Percentiles rank a stretch among this genome's conserved stretches.
These are phyloP conservation scores for Aspergillus sp. DNA, from an alignment of 2,329 filamentous ascomycete genomes.

Conservation along the genomic window DNA sequence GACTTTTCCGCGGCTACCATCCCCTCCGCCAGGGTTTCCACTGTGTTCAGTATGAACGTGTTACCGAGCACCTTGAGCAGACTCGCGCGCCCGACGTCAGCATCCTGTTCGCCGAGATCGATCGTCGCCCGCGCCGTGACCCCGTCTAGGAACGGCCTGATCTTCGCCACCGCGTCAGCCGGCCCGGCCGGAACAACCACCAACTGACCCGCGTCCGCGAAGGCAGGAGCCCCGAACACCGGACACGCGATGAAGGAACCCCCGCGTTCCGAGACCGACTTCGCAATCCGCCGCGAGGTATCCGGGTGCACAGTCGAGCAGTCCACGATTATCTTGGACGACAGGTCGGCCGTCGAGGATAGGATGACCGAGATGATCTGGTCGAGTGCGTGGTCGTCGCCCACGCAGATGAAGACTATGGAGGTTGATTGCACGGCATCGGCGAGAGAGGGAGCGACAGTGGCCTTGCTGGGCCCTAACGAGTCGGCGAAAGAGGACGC, in stretches of 20 bases:
- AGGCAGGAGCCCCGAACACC: slow-evolving; percentile 35
- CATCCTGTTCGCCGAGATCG: slow-evolving; percentile 61
- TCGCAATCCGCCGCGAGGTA: slow-evolving; percentile 58
- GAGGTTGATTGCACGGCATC: slow-evolving; percentile 60
- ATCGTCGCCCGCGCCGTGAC: slow-evolving; percentile 62
- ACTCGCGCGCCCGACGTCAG: slow-evolving; percentile 58
- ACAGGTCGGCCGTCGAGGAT: slow-evolving; percentile 39
- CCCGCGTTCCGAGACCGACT: slow-evolving; percentile 47
- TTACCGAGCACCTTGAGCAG: slow-evolving; percentile 78
- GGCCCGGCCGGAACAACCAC: slow-evolving; percentile 65
- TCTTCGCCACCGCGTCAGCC: slow-evolving; percentile 49
- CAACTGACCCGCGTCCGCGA: slow-evolving; percentile 55
- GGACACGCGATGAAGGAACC: slow-evolving; percentile 67
- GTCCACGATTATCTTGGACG: slow-evolving; percentile 72
- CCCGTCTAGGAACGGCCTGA: slow-evolving; percentile 61
- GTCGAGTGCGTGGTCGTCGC: slow-evolving; percentile 65
- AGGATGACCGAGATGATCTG: slow-evolving; percentile 52
- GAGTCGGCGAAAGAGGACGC: slow-evolving; percentile 54
- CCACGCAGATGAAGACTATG: slow-evolving; percentile 72
- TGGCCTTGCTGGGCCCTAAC: slow-evolving; percentile 53
- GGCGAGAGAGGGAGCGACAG: slow-evolving; percentile 54
- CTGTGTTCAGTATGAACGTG: slow-evolving; percentile 74
- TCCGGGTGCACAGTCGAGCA: slow-evolving; percentile 83
- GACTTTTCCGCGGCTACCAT: slow-evolving; percentile 71
- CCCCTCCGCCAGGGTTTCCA: slow-evolving; percentile 68